Percentiles rank a stretch among this genome's conserved stretches.
phyloP scores from a whole-genome alignment of 192 early-diverging fungal genomes.

The Rhizoclosmatium globosum region DNA sequence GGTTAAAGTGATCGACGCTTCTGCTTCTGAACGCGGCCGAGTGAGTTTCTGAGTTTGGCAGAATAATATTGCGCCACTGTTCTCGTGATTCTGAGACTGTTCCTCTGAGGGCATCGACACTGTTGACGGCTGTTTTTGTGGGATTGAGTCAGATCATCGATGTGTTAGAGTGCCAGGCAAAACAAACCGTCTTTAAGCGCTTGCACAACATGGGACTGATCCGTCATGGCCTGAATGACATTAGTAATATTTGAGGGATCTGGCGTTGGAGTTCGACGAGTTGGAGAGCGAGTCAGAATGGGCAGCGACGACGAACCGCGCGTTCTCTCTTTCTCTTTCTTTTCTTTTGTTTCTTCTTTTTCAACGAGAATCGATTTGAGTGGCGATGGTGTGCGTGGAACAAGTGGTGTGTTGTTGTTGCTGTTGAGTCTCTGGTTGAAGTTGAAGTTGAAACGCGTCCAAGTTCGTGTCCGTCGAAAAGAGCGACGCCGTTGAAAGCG shows the following conservation, averaged over 20 bases:
- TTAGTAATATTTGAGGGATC: slow-evolving; percentile 7
- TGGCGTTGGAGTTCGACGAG: neutral
- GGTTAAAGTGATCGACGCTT: neutral
- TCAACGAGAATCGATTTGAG: neutral
- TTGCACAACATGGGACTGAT: slow-evolving; percentile 4
- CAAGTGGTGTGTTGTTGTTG: neutral
- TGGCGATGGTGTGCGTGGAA: neutral
- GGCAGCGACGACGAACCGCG: slow-evolving; percentile 4
- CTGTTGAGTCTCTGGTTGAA: neutral
- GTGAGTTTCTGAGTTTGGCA: no score
- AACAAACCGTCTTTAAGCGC: slow-evolving; percentile 21
- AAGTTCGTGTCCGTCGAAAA: neutral
- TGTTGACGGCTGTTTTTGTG: neutral
- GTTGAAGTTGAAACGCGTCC: neutral
- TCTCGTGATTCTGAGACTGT: no score
- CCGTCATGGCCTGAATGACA: slow-evolving; percentile 13
- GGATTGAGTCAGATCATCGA: neutral
- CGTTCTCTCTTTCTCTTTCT: no score
- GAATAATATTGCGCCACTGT: no score
- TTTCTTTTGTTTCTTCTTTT: no score
- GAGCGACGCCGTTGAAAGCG: slow-evolving; percentile 11
- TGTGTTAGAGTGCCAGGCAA: neutral
- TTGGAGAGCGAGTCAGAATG: neutral
- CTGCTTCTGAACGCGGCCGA: neutral
- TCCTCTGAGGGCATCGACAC: slow-evolving; percentile 3